Conservation (phyloP, 2,329 filamentous ascomycete species). For the Colletotrichum sp. region DNA sequence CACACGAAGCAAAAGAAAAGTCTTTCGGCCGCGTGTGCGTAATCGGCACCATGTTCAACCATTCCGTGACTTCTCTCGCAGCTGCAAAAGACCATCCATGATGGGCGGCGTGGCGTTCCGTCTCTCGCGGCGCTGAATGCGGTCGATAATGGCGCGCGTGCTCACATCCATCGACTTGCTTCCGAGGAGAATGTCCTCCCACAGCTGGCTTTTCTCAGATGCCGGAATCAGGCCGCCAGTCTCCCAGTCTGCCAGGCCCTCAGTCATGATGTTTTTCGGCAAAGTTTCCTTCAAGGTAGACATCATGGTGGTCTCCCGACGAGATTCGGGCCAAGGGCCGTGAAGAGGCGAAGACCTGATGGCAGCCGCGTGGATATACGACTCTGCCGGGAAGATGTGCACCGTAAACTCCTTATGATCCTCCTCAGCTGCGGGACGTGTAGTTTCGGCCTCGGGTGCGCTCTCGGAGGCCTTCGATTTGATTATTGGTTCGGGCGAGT, state of each 20-base stretch:
- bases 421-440: not conserved
- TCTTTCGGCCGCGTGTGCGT: not conserved
- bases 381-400: slow-evolving; percentile 41
- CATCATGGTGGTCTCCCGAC: slow-evolving; percentile 34
- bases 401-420: slow-evolving; percentile 44
- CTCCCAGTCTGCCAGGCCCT: slow-evolving; percentile 51
- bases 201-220: slow-evolving; percentile 21
- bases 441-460: not conserved
- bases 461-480: not conserved
- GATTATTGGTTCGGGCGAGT: slow-evolving; percentile 10
- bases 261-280: slow-evolving; percentile 39
- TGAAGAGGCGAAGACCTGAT: slow-evolving; percentile 41
- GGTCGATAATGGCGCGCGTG: slow-evolving; percentile 12
- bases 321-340: slow-evolving; percentile 44
- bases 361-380: slow-evolving; percentile 43
- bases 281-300: slow-evolving; percentile 42
- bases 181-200: slow-evolving; percentile 26
- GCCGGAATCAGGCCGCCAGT: slow-evolving; percentile 28
- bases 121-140: not conserved
- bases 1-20: not conserved
- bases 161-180: slow-evolving; percentile 8
- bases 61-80: not conserved
- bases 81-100: slow-evolving; percentile 17
- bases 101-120: not conserved
- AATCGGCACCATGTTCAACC: not conserved